Evolutionary conservation across 2,329 filamentous ascomycete genomes (phyloP).

Genomic region (Biscogniauxia sp.): DNA sequence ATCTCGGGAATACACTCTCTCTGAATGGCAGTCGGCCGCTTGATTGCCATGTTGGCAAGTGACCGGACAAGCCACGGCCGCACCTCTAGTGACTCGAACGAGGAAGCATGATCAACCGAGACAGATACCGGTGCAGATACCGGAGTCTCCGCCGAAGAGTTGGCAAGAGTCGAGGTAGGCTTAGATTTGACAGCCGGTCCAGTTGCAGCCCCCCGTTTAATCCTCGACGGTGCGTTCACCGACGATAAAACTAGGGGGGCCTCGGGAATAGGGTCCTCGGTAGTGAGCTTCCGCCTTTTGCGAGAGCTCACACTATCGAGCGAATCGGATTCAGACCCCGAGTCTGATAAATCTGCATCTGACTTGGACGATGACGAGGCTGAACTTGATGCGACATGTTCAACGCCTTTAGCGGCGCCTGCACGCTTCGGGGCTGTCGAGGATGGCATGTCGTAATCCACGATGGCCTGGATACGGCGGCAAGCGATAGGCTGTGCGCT

Average conservation of each 20-base stretch:
- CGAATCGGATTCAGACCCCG: conserved; percentile 43
- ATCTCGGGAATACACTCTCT: conserved; percentile 91
- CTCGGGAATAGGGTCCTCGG: conserved; percentile 31
- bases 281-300: conserved; percentile 34
- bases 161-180: conserved; percentile 14
- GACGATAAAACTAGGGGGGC: conserved; percentile 40
- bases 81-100: conserved; percentile 71
- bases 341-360: conserved; percentile 19
- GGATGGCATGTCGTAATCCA: conserved; percentile 15
- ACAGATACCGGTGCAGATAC: conserved; percentile 51
- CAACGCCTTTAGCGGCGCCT: conserved; percentile 23
- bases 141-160: not conserved
- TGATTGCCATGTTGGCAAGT: conserved; percentile 74
- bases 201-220: conserved; percentile 40
- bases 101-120: conserved; percentile 55
- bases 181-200: conserved; percentile 13
- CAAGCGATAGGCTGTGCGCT: conserved; percentile 8
- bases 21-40: conserved; percentile 87
- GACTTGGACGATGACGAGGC: conserved; percentile 12
- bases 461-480: not conserved
- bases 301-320: conserved; percentile 40
- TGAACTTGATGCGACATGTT: conserved; percentile 18
- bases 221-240: conserved; percentile 52
- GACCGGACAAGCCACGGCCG: conserved; percentile 87
- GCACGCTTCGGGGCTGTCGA: conserved; percentile 11